These are phyloP conservation scores for Rutstroemia sp. DNA, from an alignment of 2,329 filamentous ascomycete species.

Conservation along the genomic window DNA sequence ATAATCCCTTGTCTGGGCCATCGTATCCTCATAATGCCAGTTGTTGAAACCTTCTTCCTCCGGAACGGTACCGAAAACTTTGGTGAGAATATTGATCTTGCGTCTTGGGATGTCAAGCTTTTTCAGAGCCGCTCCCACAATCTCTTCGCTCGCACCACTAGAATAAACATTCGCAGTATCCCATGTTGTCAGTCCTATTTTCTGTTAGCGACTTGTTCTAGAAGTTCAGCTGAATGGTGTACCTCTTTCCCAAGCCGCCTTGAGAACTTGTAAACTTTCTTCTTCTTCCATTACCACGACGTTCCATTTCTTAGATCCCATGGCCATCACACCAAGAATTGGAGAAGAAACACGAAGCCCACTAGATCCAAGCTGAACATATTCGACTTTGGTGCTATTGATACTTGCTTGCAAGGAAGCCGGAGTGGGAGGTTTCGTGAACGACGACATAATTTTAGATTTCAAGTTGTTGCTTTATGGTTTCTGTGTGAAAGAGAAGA, in stretches of 20 bases:
- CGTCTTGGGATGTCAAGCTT: conserved; percentile 47
- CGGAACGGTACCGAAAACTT: conserved; percentile 42
- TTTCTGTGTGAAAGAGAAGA: background rate
- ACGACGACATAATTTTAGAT: background rate
- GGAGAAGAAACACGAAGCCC: conserved; percentile 56
- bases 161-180: conserved; percentile 47
- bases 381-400: conserved; percentile 37
- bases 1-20: conserved; percentile 40
- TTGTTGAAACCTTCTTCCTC: conserved; percentile 30
- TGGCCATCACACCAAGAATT: conserved; percentile 54
- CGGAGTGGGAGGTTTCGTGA: background rate
- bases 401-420: conserved; percentile 22
- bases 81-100: conserved; percentile 49
- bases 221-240: background rate
- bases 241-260: conserved; percentile 12
- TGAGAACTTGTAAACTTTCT: conserved; percentile 31
- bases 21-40: conserved; percentile 30
- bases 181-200: conserved; percentile 34
- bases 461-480: background rate
- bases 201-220: background rate
- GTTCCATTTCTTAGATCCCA: conserved; percentile 36
- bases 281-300: conserved; percentile 48
- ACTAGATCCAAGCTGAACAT: conserved; percentile 47
- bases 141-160: conserved; percentile 44
- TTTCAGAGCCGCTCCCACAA: conserved; percentile 50